These are phyloP conservation scores for Prunus mongolica DNA, from an alignment of 306 rosid species.

Conservation along the genomic window DNA sequence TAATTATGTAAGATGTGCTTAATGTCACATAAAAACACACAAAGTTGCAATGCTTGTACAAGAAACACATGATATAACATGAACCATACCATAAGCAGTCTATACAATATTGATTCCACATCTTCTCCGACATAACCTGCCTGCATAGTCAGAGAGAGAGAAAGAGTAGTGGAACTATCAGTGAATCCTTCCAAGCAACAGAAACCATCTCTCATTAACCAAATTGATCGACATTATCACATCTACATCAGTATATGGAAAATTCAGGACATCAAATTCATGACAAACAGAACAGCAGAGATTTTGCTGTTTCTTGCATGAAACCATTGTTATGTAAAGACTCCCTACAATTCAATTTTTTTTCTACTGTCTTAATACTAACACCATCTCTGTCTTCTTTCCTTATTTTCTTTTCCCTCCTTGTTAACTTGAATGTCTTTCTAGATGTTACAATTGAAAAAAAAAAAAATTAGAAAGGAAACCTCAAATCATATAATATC, in stretches of 20 bases:
- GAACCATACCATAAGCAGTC: conserved; percentile 49
- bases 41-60: not conserved
- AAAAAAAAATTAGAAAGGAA: not conserved
- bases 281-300: not conserved
- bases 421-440: not conserved
- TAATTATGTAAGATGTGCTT: not conserved
- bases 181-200: not conserved
- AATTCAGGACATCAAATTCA: not conserved
- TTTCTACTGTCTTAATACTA: not conserved
- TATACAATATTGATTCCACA: conserved; percentile 60
- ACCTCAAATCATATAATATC: not conserved
- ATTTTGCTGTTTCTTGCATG: not conserved
- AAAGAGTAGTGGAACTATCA: conserved; percentile 2
- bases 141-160: conserved; percentile 22
- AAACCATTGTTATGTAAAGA: not conserved
- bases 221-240: not conserved
- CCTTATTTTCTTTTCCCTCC: not conserved
- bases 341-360: not conserved
- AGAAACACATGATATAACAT: conserved; percentile 3
- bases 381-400: not conserved
- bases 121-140: conserved; percentile 84
- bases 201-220: not conserved
- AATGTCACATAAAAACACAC: not conserved
- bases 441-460: not conserved
- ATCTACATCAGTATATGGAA: not conserved